phyloP scores from a whole-genome alignment of 805 yeast genomes.

The Metschnikowia gelsemii region DNA sequence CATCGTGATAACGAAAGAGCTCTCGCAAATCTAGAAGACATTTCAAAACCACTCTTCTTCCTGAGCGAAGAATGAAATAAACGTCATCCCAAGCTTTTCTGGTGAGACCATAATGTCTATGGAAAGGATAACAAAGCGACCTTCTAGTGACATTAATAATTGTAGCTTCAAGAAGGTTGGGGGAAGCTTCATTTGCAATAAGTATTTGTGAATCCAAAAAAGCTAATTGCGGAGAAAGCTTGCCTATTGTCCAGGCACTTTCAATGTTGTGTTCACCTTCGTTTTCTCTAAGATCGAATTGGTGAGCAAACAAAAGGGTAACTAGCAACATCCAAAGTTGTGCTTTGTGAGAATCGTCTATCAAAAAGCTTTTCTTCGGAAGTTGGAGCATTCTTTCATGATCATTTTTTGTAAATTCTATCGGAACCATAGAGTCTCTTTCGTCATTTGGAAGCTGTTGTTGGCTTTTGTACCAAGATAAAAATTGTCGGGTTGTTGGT shows the following conservation, averaged over 20 bases:
- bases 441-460: constrained; percentile 26
- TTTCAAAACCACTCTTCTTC: constrained; percentile 64
- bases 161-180: constrained; percentile 47
- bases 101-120: constrained; percentile 64
- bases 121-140: constrained; percentile 76
- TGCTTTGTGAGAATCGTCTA: constrained; percentile 48
- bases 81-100: constrained; percentile 74
- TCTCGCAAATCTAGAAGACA: constrained; percentile 62
- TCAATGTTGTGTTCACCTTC: constrained; percentile 73
- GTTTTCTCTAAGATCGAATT: constrained; percentile 73
- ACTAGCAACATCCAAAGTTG: constrained; percentile 63
- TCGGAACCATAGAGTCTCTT: constrained; percentile 32
- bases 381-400: constrained; percentile 65
- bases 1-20: constrained; percentile 77
- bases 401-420: constrained; percentile 59
- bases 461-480: constrained; percentile 48
- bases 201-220: constrained; percentile 63
- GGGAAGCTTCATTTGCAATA: constrained; percentile 24
- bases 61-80: constrained; percentile 60
- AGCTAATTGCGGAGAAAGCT: constrained; percentile 73
- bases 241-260: constrained; percentile 94
- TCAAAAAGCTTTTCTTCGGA: constrained; percentile 60
- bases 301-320: constrained; percentile 67
- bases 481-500: constrained; percentile 43
- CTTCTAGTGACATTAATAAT: constrained; percentile 67